Base-by-base conservation (phyloP, 495 filamentous ascomycete species). In the Neurospora sp. region DNA sequence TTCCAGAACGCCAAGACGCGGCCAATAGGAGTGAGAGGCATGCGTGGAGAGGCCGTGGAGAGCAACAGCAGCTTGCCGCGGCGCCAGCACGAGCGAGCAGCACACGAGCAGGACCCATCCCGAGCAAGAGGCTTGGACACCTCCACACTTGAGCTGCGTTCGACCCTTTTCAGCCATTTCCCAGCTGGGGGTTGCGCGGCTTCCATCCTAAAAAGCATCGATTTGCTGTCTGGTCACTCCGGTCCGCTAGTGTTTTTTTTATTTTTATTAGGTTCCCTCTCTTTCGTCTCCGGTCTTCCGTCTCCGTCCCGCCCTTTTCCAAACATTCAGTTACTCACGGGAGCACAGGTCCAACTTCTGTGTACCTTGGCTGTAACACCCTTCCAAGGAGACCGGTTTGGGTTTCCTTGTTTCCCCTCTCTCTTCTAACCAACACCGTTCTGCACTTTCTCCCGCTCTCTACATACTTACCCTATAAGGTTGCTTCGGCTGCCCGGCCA, bases 271-370 rank as follows among this genome's bases (percentile, higher is more conserved):
- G 27, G 27, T 54, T 42, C 71, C 20, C n/a, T 44, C 73, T 54
- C 48, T 70, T 70, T 39, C 69, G 40, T 48, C 71, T 70, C 20
- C 71, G 46, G 39, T 54, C 20, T 38, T 40, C 20, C 48, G 42
- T 40, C 54, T 66, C 54, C 14, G 54, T 66, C 18, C 54, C 27
- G 54, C 16, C 27, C 27, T 35, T 35, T 18, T 35, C 54, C 54
- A 35, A 66, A 35, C 54, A 66, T 66, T 9, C 54, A 66, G 54
- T 66, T 37, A 66, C 54, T 35, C 27, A 35, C 54, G 14, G 54
- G 31, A 66, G 27, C 54, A 66, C 54, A 74, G 27, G 37, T 69
- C 27, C 69, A 73, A 73, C 73, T 74, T 76, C 73, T 76, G 73
- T 72, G 75, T 37, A 66, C 27, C 54, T 66, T 66, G 27, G 54